These are phyloP conservation scores for Petrea volubilis DNA, from an alignment of 257 asterid genomes.

Conservation along the genomic window DNA sequence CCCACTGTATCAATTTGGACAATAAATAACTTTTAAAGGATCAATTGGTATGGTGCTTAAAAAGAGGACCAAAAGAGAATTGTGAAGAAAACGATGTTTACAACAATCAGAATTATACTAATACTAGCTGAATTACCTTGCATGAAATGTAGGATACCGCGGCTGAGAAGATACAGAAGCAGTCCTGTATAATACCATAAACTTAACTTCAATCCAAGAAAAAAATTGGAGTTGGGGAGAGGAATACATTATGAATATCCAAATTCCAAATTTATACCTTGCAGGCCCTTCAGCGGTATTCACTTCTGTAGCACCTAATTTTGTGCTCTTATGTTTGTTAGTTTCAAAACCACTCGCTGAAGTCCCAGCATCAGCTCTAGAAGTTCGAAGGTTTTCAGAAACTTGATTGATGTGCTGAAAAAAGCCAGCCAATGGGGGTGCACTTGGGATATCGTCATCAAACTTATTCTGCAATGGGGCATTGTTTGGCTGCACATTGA, in stretches of 20 bases:
- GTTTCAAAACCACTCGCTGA: slow-evolving; percentile 40
- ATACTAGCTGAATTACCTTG: slow-evolving; percentile 53
- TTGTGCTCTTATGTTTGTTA: slow-evolving; percentile 24
- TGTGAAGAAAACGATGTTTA: background rate
- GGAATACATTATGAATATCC: slow-evolving; percentile 4
- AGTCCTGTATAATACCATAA: slow-evolving; percentile 49
- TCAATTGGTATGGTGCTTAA: background rate
- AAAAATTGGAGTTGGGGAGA: slow-evolving; percentile 1
- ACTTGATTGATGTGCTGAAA: slow-evolving; percentile 32
- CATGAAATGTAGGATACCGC: slow-evolving; percentile 81
- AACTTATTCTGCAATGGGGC: slow-evolving; percentile 29
- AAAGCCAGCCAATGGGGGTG: slow-evolving; percentile 64
- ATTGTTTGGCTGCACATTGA: slow-evolving; percentile 27
- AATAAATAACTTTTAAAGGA: slow-evolving; percentile 19
- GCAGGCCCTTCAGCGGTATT: slow-evolving; percentile 41
- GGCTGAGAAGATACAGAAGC: slow-evolving; percentile 53
- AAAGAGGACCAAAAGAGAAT: background rate
- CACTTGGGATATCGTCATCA: slow-evolving; percentile 68
- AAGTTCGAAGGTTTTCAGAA: slow-evolving; percentile 32
- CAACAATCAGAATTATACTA: background rate
- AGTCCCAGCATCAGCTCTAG: slow-evolving; percentile 36
- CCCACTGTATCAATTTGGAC: slow-evolving; percentile 56
- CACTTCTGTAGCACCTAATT: slow-evolving; percentile 28
- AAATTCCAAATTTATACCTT: slow-evolving; percentile 42
- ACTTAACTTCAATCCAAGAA: slow-evolving; percentile 7